Percentiles rank a stretch among this genome's conserved stretches.
phyloP scores from a whole-genome alignment of 495 filamentous ascomycete genomes.

The Chaetomium cochliodes region DNA sequence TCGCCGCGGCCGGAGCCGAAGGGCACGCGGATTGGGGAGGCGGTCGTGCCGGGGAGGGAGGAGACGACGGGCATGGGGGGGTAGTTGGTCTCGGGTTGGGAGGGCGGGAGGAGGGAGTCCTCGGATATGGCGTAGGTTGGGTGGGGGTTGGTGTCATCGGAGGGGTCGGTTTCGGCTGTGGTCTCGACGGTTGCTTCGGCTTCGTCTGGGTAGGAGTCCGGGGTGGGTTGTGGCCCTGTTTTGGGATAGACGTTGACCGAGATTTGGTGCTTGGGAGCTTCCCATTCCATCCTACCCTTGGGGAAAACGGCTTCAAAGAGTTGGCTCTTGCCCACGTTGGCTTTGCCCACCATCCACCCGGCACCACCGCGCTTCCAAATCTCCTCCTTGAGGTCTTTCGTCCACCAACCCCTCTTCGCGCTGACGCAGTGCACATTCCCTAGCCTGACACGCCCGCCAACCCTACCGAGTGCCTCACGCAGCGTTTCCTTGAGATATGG shows the following conservation, averaged over 20 bases:
- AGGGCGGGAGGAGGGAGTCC: slow-evolving; percentile 66
- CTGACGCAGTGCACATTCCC: slow-evolving; percentile 85
- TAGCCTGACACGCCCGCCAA: slow-evolving; percentile 62
- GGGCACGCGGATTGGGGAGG: slow-evolving; percentile 84
- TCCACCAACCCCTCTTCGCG: slow-evolving; percentile 84
- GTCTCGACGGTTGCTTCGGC: neutral
- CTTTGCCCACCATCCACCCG: slow-evolving; percentile 97
- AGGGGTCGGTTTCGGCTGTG: slow-evolving; percentile 21
- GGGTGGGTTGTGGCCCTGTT: neutral
- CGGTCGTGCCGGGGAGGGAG: slow-evolving; percentile 86
- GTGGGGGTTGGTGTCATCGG: slow-evolving; percentile 26
- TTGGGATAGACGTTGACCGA: slow-evolving; percentile 31
- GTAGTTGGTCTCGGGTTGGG: slow-evolving; percentile 66
- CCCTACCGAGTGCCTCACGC: slow-evolving; percentile 63
- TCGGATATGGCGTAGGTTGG: slow-evolving; percentile 23
- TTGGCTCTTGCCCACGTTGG: slow-evolving; percentile 93
- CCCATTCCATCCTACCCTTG: slow-evolving; percentile 62
- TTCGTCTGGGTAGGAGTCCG: neutral
- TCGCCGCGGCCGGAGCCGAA: slow-evolving; percentile 85
- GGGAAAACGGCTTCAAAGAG: slow-evolving; percentile 84
- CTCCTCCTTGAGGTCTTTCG: slow-evolving; percentile 75
- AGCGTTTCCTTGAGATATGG: slow-evolving; percentile 74
- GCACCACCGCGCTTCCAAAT: slow-evolving; percentile 78
- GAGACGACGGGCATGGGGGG: slow-evolving; percentile 83
- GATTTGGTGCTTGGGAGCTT: slow-evolving; percentile 37